These are phyloP conservation scores for Venturia carpophila DNA, from an alignment of 2,329 filamentous ascomycete genomes.

Conservation along the genomic window DNA sequence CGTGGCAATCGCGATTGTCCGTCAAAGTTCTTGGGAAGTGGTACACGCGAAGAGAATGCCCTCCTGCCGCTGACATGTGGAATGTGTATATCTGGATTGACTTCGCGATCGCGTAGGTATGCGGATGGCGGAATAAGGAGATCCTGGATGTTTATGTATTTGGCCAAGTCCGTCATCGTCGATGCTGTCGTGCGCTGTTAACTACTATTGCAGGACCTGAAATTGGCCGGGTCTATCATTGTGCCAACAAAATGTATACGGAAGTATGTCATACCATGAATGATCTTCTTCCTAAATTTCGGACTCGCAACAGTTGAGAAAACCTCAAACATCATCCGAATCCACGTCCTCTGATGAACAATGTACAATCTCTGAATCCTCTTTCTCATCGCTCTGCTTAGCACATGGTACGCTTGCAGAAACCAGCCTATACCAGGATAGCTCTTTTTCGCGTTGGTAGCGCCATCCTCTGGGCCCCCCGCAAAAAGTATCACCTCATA, in stretches of 20 bases:
- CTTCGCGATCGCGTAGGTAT: conserved; percentile 47
- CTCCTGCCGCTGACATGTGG: conserved; percentile 40
- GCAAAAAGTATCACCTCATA: conserved; percentile 53
- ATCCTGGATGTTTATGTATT: conserved; percentile 45
- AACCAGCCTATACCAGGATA: conserved; percentile 49
- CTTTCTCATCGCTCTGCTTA: conserved; percentile 48
- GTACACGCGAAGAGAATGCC: conserved; percentile 41
- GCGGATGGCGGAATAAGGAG: conserved; percentile 47
- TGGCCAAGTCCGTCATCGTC: conserved; percentile 41
- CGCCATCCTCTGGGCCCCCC: conserved; percentile 42
- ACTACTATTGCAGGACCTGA: not conserved
- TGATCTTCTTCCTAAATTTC: conserved; percentile 50
- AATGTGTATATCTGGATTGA: conserved; percentile 40
- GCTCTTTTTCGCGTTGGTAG: conserved; percentile 38
- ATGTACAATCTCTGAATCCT: conserved; percentile 49
- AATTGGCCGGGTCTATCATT: not conserved
- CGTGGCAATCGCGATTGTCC: conserved; percentile 44
- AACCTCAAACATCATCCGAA: conserved; percentile 47
- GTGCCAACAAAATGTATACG: not conserved
- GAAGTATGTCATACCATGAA: conserved; percentile 37
- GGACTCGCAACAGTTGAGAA: conserved; percentile 50
- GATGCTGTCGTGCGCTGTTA: conserved; percentile 34
- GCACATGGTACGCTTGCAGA: conserved; percentile 49
- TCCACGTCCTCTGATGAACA: conserved; percentile 51
- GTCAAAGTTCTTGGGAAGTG: conserved; percentile 39